Base-by-base conservation (phyloP, 2,329 filamentous ascomycete species). In the Incumbomyces lentus region DNA sequence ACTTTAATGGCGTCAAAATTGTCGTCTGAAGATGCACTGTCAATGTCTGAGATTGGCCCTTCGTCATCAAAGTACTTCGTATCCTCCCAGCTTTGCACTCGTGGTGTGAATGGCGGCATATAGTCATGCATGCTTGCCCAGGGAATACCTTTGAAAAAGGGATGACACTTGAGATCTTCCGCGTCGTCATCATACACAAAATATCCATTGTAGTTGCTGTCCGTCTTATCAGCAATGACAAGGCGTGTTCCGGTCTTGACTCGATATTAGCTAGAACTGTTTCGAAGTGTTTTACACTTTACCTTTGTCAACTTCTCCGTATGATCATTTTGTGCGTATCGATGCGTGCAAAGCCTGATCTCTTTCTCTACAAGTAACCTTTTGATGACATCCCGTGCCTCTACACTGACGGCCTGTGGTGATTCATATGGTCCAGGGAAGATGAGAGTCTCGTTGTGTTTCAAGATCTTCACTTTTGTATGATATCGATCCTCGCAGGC, bases 51-150 rank as follows among this genome's bases (percentile, higher is more conserved):
- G 43, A 90, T 78, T 22, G 82, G 72, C 34, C 85, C 79, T 53
- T 87, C 85, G 41, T 88, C 82, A 49, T 95, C 86, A 59, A 96
- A 96, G 61, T 95, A 96, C 58, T 84, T 86, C 1, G 88, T 92
- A 60, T 89, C 84, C 43, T 84, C 81, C 52, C 73, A 69, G 26
- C 71, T 69, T 33, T 71, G 71, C 18, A 95, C 80, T 8, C 79
- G 74, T 0, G 90, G 90, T 1, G 93, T 70, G 58, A 93, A 90
- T 0, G 89, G 89, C 1, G 90, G 89, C 7, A 70, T 69, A 46
- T 78, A 74, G 30, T 75, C 66, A 58, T 92, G 84, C 13, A 95
- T 65, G 1, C 75, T 76, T 12, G 84, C 78, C 92, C 87, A 96
- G 1, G 78, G 75, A 13, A 93, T 78, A 41, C 79, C 78, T 47